A percentile compares a stretch with the other conserved stretches of the same genome.
These are phyloP conservation scores for Hyaloscypha hepaticicola DNA, from an alignment of 495 filamentous ascomycete species.

Conservation along the genomic window DNA sequence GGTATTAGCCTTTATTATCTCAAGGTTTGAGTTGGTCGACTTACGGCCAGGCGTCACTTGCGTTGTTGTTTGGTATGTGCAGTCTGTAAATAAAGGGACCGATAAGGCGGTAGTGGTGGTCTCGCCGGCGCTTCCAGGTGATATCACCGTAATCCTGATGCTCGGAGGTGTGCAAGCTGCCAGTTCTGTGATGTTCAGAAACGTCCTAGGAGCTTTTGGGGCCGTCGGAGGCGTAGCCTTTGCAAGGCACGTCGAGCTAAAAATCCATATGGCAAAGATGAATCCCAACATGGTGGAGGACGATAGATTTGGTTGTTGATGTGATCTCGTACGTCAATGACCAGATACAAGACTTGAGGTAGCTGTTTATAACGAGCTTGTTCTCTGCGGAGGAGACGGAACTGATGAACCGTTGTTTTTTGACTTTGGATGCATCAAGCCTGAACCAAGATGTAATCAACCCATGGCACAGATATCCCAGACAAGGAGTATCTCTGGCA, in stretches of 20 bases:
- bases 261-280: not conserved
- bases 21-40: not conserved
- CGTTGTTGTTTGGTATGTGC: not conserved
- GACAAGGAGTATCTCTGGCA: not conserved
- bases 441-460: not conserved
- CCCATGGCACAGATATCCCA: not conserved
- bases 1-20: not conserved
- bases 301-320: not conserved
- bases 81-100: slow-evolving; percentile 10
- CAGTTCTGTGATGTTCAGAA: not conserved
- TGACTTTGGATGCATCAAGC: not conserved
- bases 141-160: not conserved
- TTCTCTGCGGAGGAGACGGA: not conserved
- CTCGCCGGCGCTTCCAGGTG: not conserved
- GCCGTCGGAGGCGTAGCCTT: not conserved
- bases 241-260: not conserved
- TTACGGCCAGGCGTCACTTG: not conserved
- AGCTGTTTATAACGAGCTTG: not conserved
- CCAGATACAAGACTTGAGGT: not conserved
- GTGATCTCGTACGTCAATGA: not conserved
- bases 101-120: not conserved
- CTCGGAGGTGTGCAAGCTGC: slow-evolving; percentile 1
- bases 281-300: not conserved
- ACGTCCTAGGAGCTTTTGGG: not conserved
- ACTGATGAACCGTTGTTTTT: not conserved